A percentile compares a stretch with the other conserved stretches of the same genome.
These are phyloP conservation scores for Bocquillonia castaneifolia DNA, from an alignment of 441 rosid genomes.

Conservation along the genomic window DNA sequence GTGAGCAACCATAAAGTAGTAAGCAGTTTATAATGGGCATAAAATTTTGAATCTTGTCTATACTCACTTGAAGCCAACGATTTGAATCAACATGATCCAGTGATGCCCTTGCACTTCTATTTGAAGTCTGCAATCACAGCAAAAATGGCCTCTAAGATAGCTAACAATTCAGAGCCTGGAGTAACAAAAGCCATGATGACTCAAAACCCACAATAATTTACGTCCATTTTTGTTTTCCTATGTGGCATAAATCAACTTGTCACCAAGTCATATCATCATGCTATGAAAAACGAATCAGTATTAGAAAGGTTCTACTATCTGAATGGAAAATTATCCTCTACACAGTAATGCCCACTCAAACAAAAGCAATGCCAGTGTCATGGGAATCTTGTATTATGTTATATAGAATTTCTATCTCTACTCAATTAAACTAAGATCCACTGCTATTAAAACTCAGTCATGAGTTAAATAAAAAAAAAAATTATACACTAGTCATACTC, in stretches of 20 bases:
- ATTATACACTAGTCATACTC: neutral
- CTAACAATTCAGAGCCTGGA: neutral
- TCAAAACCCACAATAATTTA: neutral
- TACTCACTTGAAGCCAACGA: conserved; percentile 93
- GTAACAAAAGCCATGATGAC: conserved; percentile 2
- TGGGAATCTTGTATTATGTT: too few relatives aligned
- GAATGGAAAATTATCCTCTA: neutral
- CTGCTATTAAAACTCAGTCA: neutral
- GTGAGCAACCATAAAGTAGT: neutral
- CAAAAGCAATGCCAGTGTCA: neutral
- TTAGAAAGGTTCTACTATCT: neutral
- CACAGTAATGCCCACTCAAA: neutral
- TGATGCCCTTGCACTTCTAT: conserved; percentile 65
- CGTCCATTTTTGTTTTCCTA: neutral
- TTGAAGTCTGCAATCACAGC: conserved; percentile 50
- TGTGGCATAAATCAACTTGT: too few relatives aligned
- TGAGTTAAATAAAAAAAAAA: neutral
- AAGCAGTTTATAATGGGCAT: conserved; percentile 16
- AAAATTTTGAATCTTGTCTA: conserved; percentile 10
- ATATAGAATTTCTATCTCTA: neutral
- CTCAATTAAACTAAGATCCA: neutral
- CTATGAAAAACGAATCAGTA: neutral
- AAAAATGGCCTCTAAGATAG: conserved; percentile 6
- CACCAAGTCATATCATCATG: neutral
- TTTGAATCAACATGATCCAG: conserved; percentile 73